Evolutionary conservation across 2,329 filamentous ascomycete genomes (phyloP), one percentile per base, ranked within the genome.

Genomic region (Monosporascus sp.): DNA sequence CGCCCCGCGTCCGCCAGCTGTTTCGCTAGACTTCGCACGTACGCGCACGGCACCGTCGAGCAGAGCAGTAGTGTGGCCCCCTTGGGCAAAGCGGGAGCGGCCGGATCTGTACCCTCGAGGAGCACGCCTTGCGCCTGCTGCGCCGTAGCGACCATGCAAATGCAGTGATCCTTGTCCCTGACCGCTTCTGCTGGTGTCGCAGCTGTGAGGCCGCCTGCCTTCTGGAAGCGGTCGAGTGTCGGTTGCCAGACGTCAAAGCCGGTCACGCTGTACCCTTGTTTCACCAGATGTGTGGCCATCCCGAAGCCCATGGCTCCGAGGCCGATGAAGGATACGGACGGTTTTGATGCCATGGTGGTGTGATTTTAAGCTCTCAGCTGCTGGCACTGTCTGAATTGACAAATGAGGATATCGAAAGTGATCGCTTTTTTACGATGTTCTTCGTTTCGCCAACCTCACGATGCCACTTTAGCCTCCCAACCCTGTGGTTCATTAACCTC

Each of bases 281-380:
- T 82, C 62, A 90, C 75, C 46, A 91, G 80, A 65, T 90, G 80
- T 55, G 82, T 88, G 58, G 88, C 88, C 87, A 91, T 91, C 66
- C 88, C 88, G 68, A 89, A 88, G 65, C 88, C 88, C 88, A 91
- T 91, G 70, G 87, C 87, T 53, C 88, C 88, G 3, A 91, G 84
- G 74, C 88, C 88, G 58, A 88, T 85, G 70, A 90, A 89, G 58
- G 82, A 80, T 51, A 88, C 60, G 4, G 68, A 64, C 4, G 69
- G 68, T 56, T 74, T 75, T 48, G 65, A 55, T 61, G 70, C 70
- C 51, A 48, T 63, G 45, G 45, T 51, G 35, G 5, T 20, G 24
- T 51, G 11, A 6, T 18, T 46, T 14, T 28, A 26, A 26, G 22
- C 2, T 2, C 31, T 11, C 41, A 24, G 22, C 18, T 8, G 38